Evolutionary conservation across 352 stramenopile genomes (phyloP).

Genomic region (Globisporangium alternatum): DNA sequence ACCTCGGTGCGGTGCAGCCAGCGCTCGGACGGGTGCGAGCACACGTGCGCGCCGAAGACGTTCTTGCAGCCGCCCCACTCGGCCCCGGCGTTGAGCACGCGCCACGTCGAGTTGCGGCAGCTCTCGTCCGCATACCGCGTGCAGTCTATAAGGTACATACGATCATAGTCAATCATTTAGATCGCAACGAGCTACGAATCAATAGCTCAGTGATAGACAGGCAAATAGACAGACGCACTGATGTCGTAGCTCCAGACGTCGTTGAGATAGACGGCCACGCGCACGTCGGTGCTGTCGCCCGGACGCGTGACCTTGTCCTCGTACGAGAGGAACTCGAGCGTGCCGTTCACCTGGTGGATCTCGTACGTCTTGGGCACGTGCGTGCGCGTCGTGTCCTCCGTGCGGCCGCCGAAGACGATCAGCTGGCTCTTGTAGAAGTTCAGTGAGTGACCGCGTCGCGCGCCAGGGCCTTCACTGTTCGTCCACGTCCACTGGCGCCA

Average conservation of each 20-base stretch:
- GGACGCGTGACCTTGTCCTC: constrained; percentile 75
- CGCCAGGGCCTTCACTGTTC: constrained; percentile 51
- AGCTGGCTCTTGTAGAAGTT: constrained; percentile 78
- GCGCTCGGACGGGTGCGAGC: constrained; percentile 84
- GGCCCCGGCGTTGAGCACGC: constrained; percentile 76
- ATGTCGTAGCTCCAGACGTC: constrained; percentile 96
- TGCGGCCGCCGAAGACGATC: constrained; percentile 92
- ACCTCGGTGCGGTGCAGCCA: constrained; percentile 89
- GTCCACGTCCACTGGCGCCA: constrained; percentile 89
- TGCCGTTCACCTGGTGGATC: constrained; percentile 72
- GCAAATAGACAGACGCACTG: constrained; percentile 31
- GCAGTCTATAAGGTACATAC: constrained; percentile 42
- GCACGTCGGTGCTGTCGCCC: constrained; percentile 44
- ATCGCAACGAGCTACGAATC: too few relatives aligned
- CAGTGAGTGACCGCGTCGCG: constrained; percentile 84
- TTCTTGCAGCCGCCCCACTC: constrained; percentile 91
- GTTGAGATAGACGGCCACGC: constrained; percentile 92
- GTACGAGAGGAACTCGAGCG: constrained; percentile 87
- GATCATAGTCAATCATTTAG: neutral
- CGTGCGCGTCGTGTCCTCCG: constrained; percentile 79
- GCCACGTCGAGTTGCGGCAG: constrained; percentile 84
- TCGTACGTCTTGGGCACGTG: constrained; percentile 94
- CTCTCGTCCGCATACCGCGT: constrained; percentile 83
- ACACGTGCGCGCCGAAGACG: constrained; percentile 82
- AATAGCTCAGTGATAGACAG: neutral